These are phyloP conservation scores for Fraxinus sp. DNA, from an alignment of 305 asterid genomes.

Conservation along the genomic window DNA sequence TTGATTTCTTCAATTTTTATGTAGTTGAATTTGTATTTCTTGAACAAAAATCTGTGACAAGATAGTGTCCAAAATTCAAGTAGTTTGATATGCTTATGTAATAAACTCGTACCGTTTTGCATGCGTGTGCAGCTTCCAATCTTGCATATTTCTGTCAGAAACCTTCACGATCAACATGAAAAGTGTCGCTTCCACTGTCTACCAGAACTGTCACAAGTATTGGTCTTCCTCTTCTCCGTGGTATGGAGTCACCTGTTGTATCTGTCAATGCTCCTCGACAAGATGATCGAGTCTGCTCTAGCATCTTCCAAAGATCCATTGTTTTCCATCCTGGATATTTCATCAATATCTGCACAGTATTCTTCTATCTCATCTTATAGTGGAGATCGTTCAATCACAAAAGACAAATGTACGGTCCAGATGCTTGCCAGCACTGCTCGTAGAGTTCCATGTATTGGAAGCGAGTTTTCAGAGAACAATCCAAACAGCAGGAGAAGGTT, in stretches of 20 bases:
- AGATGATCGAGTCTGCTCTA: slow-evolving; percentile 72
- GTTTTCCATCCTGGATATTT: slow-evolving; percentile 36
- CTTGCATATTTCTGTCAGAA: slow-evolving; percentile 65
- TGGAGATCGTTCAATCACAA: slow-evolving; percentile 50
- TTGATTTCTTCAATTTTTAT: background rate
- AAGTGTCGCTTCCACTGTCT: slow-evolving; percentile 72
- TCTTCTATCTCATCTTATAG: slow-evolving; percentile 53
- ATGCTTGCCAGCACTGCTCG: slow-evolving; percentile 33
- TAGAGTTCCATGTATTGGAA: slow-evolving; percentile 42
- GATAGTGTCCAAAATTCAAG: background rate
- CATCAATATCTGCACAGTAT: slow-evolving; percentile 53
- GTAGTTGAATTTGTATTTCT: slow-evolving; percentile 8
- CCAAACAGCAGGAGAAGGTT: slow-evolving; percentile 47
- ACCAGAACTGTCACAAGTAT: slow-evolving; percentile 29
- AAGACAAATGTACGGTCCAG: slow-evolving; percentile 72
- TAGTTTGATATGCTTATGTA: background rate
- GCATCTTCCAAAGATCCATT: slow-evolving; percentile 47
- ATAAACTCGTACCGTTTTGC: slow-evolving; percentile 2
- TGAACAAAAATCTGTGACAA: background rate
- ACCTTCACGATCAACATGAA: slow-evolving; percentile 46
- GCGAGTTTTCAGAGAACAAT: slow-evolving; percentile 66
- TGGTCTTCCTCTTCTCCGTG: slow-evolving; percentile 41
- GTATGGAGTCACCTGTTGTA: slow-evolving; percentile 58
- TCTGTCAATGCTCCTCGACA: slow-evolving; percentile 88
- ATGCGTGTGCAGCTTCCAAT: slow-evolving; percentile 67